Evolutionary conservation across 108 stramenopile species (phyloP).

Genomic region (Fragilaria radians): DNA sequence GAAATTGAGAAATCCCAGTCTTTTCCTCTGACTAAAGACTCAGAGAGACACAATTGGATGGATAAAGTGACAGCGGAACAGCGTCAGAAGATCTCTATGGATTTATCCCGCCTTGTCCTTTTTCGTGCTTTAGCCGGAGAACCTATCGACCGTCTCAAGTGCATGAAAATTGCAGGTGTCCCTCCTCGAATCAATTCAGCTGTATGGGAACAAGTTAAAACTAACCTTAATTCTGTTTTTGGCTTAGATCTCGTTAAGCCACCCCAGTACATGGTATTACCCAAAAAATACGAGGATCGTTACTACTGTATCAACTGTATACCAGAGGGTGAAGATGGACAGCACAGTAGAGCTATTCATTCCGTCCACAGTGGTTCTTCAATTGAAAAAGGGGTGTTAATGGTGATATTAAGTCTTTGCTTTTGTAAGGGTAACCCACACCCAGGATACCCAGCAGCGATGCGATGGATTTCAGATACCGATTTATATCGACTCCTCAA

Average conservation of each 20-base stretch:
- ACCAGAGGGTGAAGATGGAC: constrained; percentile 44
- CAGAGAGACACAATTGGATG: constrained; percentile 43
- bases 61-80: constrained; percentile 32
- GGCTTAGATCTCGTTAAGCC: constrained; percentile 54
- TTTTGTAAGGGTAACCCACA: constrained; percentile 71
- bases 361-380: constrained; percentile 33
- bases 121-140: constrained; percentile 74
- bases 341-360: constrained; percentile 59
- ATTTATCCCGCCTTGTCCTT: constrained; percentile 53
- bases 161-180: constrained; percentile 57
- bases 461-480: constrained; percentile 62
- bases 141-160: constrained; percentile 66
- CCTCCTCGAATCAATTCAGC: constrained; percentile 32
- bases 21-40: constrained; percentile 28
- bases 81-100: constrained; percentile 46
- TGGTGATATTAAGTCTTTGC: constrained; percentile 62
- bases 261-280: constrained; percentile 52
- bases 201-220: constrained; percentile 47
- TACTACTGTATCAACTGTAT: constrained; percentile 61
- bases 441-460: constrained; percentile 18
- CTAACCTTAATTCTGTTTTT: constrained; percentile 60
- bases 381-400: constrained; percentile 62
- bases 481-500: constrained; percentile 68
- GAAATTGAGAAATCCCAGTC: constrained; percentile 56
- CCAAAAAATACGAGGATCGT: constrained; percentile 57